Base-by-base conservation (phyloP, 2,329 filamentous ascomycete species). In the Neobulgaria alba region DNA sequence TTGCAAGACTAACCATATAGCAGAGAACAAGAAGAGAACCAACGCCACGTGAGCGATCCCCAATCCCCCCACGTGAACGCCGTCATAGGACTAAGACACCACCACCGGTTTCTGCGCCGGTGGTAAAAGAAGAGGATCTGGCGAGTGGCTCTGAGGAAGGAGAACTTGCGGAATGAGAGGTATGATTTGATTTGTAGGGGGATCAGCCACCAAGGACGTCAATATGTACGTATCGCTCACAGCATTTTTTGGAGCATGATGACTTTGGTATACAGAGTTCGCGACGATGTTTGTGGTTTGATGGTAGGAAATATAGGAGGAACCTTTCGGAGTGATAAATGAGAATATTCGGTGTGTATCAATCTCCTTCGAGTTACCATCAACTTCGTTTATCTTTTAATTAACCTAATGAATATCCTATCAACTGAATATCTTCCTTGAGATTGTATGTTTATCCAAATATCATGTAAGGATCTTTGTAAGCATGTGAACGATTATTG, bases 111-210 rank as follows among this genome's bases (percentile, higher is more conserved):
- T 43, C 56, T 31, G 48, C 50, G 29, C 46, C 60, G 39, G 67
- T 67, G 55, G 67, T 69, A 46, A 69, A 69, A 37, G 66, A 65
- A 49, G 23, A 7, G 23, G 63, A 64, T 4, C 51, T 61, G 26
- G 58, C 59, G 56, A 90, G 85, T 44, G 92, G 92, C 39, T 95
- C 89, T 58, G 92, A 98, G 66, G 92, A 98, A 64, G 92, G 92
- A 38, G 92, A 98, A 67, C 96, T 98, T 55, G 92, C 95, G 64
- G 89, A 96, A 69, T 26, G 75, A 79, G 53, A 77, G 67, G 34
- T 34, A 19, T 10, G 16, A 31, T 29, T 19, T 10, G 16, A 31
- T 29, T 19, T 34, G 20, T 8, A 39, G 18, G 39, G 23, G 43
- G 14, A 38, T 3, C n/a, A 15, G 23, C 12, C 23, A 15, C n/a